A percentile compares a stretch with the other conserved stretches of the same genome.
phyloP scores from a whole-genome alignment of 768 basidiomycete species.

The Inosperma sp. region DNA sequence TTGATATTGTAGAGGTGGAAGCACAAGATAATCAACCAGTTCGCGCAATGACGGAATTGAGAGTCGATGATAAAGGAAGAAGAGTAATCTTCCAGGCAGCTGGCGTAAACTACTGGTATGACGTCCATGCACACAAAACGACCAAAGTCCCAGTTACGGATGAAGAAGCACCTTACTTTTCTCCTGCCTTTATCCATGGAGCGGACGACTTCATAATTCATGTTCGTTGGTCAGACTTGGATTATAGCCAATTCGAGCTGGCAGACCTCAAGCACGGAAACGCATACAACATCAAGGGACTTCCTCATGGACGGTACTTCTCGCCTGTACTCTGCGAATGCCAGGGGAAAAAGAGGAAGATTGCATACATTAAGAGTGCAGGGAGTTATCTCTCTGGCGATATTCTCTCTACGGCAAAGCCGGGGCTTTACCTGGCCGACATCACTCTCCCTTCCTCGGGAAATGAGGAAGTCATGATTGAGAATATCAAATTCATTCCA shows the following conservation, averaged over 20 bases:
- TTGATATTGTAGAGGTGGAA: slow-evolving; percentile 51
- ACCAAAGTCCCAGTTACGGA: slow-evolving; percentile 47
- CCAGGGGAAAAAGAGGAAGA: slow-evolving; percentile 36
- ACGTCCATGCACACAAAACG: slow-evolving; percentile 29
- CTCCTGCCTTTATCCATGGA: slow-evolving; percentile 59
- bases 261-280: slow-evolving; percentile 44
- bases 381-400: slow-evolving; percentile 59
- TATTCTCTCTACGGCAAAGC: slow-evolving; percentile 57
- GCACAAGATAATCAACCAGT: slow-evolving; percentile 51
- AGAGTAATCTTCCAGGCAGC: slow-evolving; percentile 65
- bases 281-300: slow-evolving; percentile 47
- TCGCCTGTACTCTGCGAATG: slow-evolving; percentile 53
- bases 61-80: slow-evolving; percentile 49
- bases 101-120: slow-evolving; percentile 51
- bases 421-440: slow-evolving; percentile 63
- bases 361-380: slow-evolving; percentile 61
- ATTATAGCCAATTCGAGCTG: slow-evolving; percentile 63
- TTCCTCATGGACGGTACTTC: slow-evolving; percentile 64
- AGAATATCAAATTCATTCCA: slow-evolving; percentile 47
- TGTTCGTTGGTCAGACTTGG: slow-evolving; percentile 61
- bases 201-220: slow-evolving; percentile 52
- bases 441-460: slow-evolving; percentile 43
- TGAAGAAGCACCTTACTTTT: slow-evolving; percentile 52
- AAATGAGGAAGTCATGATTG: slow-evolving; percentile 34
- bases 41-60: slow-evolving; percentile 57